Evolutionary conservation across 352 stramenopile species (phyloP), one percentile per base, ranked within the genome.

Genomic region (Phytopythium aichiense): DNA sequence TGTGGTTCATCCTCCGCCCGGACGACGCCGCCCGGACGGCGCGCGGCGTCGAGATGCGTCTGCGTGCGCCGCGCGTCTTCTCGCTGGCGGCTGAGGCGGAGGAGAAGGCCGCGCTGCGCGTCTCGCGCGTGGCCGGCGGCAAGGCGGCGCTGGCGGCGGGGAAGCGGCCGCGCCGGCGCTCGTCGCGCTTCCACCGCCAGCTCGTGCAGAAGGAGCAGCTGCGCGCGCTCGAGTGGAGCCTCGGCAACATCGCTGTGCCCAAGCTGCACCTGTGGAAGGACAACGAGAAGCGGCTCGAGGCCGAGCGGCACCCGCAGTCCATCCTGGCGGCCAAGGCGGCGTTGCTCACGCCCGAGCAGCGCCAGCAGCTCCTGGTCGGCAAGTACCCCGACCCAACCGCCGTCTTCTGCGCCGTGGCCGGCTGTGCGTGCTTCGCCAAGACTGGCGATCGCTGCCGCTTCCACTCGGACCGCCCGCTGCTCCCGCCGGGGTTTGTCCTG

Each of bases 391-490:
- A 86, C 55, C 82, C 82, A 23, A 49, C 51, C 7, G 64, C 74
- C 5, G 68, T 87, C 35, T 87, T 88, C 38, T 92, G 84, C 53
- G 56, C 37, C 15, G 58, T 58, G 4, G 53, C 53, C 2, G 73
- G 66, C 22, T 92, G 84, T 55, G 66, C 31, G 58, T 73, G 74
- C 25, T 92, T 73, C 38, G 84, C 84, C 33, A 92, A 92, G 63
- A 84, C 73, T 5, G 77, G 76, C 40, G 70, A 81, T 35, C 67
- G 56, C 45, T 92, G 84, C 65, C 77, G 66, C 53, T 92, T 91
- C 60, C 83, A 92, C 61, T 78, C 80, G 23, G 38, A 42, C 38
- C 11, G 12, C 25, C 13, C 38, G 28, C 55, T 50, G 28, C 23
- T 28, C 13, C 42, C 38, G 11, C 25, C 42, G 40, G 22, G 38